Percentiles rank a stretch among this genome's conserved stretches.
Conservation (phyloP, 2,329 filamentous ascomycete genomes). For the Emergomyces pasteurianus region DNA sequence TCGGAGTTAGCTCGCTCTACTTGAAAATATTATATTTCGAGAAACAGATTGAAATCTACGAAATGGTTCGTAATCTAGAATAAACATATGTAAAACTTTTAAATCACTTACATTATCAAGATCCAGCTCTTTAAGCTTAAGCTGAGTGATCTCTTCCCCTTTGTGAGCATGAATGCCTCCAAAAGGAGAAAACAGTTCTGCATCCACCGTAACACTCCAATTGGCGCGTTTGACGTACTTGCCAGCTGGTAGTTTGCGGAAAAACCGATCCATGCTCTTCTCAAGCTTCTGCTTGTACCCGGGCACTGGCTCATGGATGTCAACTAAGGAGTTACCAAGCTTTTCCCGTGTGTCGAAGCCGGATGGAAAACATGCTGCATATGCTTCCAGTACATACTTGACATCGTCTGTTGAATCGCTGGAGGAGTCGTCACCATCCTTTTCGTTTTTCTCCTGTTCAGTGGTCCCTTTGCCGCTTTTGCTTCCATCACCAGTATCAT, state of each 20-base stretch:
- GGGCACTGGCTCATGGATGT: slow-evolving; percentile 49
- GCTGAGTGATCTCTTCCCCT: slow-evolving; percentile 14
- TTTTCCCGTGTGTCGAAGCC: slow-evolving; percentile 49
- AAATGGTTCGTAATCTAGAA: neutral
- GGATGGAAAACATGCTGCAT: slow-evolving; percentile 44
- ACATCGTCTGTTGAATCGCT: slow-evolving; percentile 6
- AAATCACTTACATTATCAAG: slow-evolving; percentile 29
- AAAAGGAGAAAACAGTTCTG: slow-evolving; percentile 30
- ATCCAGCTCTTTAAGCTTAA: slow-evolving; percentile 30
- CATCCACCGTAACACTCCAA: slow-evolving; percentile 31
- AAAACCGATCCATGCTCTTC: slow-evolving; percentile 51
- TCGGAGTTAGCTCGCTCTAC: slow-evolving; percentile 5
- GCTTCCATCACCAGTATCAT: slow-evolving; percentile 22
- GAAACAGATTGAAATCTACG: neutral
- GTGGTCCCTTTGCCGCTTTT: neutral
- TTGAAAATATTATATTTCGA: neutral
- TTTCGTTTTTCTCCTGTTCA: slow-evolving; percentile 4
- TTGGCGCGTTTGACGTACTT: slow-evolving; percentile 46
- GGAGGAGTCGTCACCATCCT: neutral
- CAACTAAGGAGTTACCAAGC: slow-evolving; percentile 39
- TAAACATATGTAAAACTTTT: neutral
- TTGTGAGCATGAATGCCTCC: slow-evolving; percentile 21
- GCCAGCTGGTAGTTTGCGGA: slow-evolving; percentile 42
- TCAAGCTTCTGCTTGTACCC: slow-evolving; percentile 46
- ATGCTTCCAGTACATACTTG: slow-evolving; percentile 46